A percentile compares a stretch with the other conserved stretches of the same genome.
phyloP scores from a whole-genome alignment of 768 basidiomycete genomes.

The Pholiota conissans region DNA sequence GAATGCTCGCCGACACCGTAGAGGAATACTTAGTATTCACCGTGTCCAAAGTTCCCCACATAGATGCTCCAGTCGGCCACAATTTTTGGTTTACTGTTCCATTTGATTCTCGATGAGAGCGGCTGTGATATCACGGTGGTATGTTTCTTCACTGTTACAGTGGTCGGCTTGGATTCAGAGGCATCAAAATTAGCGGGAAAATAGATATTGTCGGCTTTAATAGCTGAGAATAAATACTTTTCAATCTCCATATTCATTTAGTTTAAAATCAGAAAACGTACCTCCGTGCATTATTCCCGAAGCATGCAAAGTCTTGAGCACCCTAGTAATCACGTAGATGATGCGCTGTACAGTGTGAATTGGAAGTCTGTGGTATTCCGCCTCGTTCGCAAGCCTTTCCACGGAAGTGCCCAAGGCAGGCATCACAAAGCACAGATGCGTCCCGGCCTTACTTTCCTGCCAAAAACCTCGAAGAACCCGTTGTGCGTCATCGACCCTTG shows the following conservation, averaged over 20 bases:
- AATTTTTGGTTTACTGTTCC: constrained; percentile 6
- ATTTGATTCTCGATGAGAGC: constrained; percentile 5
- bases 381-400: constrained; percentile 5
- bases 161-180: neutral
- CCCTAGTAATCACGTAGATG: constrained; percentile 1
- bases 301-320: neutral
- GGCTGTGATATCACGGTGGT: constrained; percentile 15
- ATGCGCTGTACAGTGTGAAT: constrained; percentile 14
- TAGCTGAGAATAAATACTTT: neutral
- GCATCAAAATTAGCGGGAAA: too few species aligned
- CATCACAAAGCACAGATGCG: constrained; percentile 14
- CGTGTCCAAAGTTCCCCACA: constrained; percentile 8
- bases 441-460: constrained; percentile 12
- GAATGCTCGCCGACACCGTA: neutral
- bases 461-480: constrained; percentile 8
- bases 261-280: constrained; percentile 3
- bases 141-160: constrained; percentile 10
- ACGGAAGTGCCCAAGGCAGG: neutral
- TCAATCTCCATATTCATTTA: too few species aligned
- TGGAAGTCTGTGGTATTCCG: constrained; percentile 10
- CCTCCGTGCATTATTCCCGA: constrained; percentile 4
- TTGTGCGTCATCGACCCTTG: neutral
- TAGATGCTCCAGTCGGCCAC: constrained; percentile 1
- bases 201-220: neutral
- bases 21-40: neutral